Evolutionary conservation across 2,329 filamentous ascomycete genomes (phyloP).

Genomic region (Fusarium pininemorale): DNA sequence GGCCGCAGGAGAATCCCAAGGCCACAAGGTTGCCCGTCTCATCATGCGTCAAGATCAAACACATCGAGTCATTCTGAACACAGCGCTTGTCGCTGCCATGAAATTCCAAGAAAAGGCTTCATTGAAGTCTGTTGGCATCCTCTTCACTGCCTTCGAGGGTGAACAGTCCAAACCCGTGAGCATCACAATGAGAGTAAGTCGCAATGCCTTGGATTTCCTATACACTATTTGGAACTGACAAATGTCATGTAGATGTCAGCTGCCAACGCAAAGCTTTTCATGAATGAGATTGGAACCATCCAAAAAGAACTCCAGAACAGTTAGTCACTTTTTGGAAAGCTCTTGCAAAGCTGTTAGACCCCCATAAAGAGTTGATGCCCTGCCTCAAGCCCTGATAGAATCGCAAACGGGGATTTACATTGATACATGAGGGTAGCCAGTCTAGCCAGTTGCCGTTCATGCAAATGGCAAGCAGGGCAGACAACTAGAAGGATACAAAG

Average conservation of each 20-base stretch:
- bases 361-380: constrained; percentile 17
- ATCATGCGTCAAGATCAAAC: constrained; percentile 93
- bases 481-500: constrained; percentile 27
- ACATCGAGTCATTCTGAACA: constrained; percentile 87
- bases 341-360: constrained; percentile 11
- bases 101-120: constrained; percentile 80
- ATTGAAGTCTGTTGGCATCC: constrained; percentile 74
- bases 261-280: constrained; percentile 62
- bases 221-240: constrained; percentile 8
- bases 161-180: constrained; percentile 63
- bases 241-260: constrained; percentile 58
- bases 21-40: constrained; percentile 71
- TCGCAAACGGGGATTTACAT: constrained; percentile 15
- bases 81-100: constrained; percentile 80
- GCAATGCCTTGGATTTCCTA: neutral
- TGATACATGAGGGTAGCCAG: constrained; percentile 13
- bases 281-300: constrained; percentile 59
- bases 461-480: constrained; percentile 9
- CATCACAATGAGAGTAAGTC: constrained; percentile 68
- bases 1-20: constrained; percentile 38
- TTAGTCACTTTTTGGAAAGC: constrained; percentile 36
- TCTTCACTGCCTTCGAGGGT: constrained; percentile 71
- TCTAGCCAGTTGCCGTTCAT: constrained; percentile 10
- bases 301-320: constrained; percentile 60
- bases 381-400: constrained; percentile 7